Conservation (phyloP, 768 basidiomycete genomes). For the Hydnomerulius pinastri region DNA sequence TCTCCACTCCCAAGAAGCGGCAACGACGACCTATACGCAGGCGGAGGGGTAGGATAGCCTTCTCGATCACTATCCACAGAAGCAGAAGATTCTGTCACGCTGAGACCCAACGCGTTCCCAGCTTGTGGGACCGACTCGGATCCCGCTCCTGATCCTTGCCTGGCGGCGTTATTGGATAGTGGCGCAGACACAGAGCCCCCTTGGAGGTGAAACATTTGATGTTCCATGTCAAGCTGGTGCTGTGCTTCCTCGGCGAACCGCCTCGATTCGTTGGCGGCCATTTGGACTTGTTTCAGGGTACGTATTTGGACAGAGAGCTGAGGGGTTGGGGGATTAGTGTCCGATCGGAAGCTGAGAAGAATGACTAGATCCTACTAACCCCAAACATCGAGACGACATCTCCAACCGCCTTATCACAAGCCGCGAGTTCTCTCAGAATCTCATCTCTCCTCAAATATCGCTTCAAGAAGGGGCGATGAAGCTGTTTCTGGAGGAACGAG, state of each 20-base stretch:
- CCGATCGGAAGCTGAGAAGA: no score
- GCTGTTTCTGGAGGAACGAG: slow-evolving; percentile 57
- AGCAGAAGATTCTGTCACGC: neutral
- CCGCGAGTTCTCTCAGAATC: slow-evolving; percentile 51
- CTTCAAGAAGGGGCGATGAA: slow-evolving; percentile 73
- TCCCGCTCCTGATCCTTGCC: neutral
- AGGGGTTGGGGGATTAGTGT: no score
- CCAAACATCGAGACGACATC: slow-evolving; percentile 41
- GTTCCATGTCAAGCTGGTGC: slow-evolving; percentile 17
- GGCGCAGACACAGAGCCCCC: slow-evolving; percentile 7
- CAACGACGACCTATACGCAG: slow-evolving; percentile 3
- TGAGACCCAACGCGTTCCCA: slow-evolving; percentile 14
- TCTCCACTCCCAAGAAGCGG: neutral
- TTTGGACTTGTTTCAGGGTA: slow-evolving; percentile 52
- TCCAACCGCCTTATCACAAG: slow-evolving; percentile 53
- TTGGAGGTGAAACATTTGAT: slow-evolving; percentile 1
- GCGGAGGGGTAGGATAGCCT: slow-evolving; percentile 4
- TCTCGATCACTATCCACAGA: neutral
- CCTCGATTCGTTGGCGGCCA: slow-evolving; percentile 30
- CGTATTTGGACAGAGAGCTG: slow-evolving; percentile 53
- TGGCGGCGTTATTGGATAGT: neutral
- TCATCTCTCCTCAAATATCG: slow-evolving; percentile 77
- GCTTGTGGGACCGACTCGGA: neutral
- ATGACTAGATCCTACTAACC: slow-evolving; percentile 9
- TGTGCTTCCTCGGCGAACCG: slow-evolving; percentile 22